These are phyloP conservation scores for Fraxinus angustifolia DNA, from an alignment of 305 asterid genomes.

Conservation along the genomic window DNA sequence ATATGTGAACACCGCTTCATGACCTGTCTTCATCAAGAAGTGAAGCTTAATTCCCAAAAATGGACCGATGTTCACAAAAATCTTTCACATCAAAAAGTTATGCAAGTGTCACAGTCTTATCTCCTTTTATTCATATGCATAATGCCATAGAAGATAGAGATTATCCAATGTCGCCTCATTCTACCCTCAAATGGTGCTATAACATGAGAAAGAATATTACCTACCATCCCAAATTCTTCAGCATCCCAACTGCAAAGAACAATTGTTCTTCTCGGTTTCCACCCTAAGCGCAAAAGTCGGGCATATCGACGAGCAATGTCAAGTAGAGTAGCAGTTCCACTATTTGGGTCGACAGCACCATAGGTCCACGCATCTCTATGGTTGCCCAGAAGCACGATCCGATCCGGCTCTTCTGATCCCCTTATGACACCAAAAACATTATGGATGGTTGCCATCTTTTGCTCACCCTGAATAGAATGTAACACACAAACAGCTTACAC, in stretches of 20 bases:
- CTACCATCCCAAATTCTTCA: constrained; percentile 99
- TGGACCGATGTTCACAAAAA: neutral
- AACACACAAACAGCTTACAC: neutral
- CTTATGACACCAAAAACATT: constrained; percentile 67
- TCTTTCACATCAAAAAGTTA: neutral
- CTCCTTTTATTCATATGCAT: neutral
- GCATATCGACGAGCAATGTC: constrained; percentile 80
- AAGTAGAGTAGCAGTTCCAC: constrained; percentile 89
- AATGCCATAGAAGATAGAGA: neutral
- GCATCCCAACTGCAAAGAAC: constrained; percentile 97
- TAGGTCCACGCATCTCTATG: constrained; percentile 99
- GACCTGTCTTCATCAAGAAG: neutral
- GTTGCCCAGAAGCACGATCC: constrained; percentile 73
- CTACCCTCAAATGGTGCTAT: neutral
- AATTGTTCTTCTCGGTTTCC: constrained; percentile 84
- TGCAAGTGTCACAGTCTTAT: neutral
- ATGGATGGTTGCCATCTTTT: constrained; percentile 53
- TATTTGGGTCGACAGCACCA: constrained; percentile 96
- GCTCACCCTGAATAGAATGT: constrained; percentile 61
- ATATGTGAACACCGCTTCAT: neutral
- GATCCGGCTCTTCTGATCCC: constrained; percentile 83
- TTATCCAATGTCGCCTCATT: neutral
- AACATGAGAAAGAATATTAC: constrained; percentile 43
- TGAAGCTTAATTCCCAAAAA: neutral
- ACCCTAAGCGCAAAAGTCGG: constrained; percentile 68